Evolutionary conservation across 164 flowering plant genomes (phyloP), one percentile per base, ranked within the genome.

Genomic region (Liquidambar formosana): DNA sequence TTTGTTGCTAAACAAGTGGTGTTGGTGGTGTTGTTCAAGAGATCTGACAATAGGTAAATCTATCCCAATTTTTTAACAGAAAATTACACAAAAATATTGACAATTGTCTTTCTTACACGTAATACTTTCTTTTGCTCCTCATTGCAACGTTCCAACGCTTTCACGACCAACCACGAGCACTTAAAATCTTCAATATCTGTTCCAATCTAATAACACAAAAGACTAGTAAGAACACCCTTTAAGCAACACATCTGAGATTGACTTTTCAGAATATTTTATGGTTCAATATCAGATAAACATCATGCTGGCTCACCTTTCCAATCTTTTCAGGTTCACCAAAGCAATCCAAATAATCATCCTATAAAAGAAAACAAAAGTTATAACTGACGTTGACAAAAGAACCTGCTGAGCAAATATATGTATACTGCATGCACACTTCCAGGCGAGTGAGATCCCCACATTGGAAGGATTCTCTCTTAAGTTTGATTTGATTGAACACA

Each of bases 81-180:
- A 48, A 65, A n/a, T 19, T 58, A 53, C 43, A 10, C 27, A 45
- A 25, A 18, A 16, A 57, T 15, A 61, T 33, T 12, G 51, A 61
- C 16, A 53, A 47, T 41, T 18, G 27, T 5, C 38, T 0, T 47
- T 45, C 88, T 78, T 83, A 95, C 99, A 71, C 74, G 19, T 78
- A 95, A 69, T 15, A 84, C 15, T 74, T 86, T 84, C 86, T 85
- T 89, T 63, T 95, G 97, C 49, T 88, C 89, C 63, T 86, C 93
- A 38, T 80, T 84, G 69, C 84, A 84, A 16, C 61, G 80, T 72
- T 91, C 97, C 63, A 95, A 73, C 49, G 99, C 99, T 81, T 93
- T 90, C 57, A 95, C 98, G n/a, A 89, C 97, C 85, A 95, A 69
- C 99, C 99, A 93, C 61, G 99, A 95, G 81, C 98, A 95, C 81